Base-by-base conservation (phyloP, 805 yeast genomes). In the Lipomyces spencermartinsiae region DNA sequence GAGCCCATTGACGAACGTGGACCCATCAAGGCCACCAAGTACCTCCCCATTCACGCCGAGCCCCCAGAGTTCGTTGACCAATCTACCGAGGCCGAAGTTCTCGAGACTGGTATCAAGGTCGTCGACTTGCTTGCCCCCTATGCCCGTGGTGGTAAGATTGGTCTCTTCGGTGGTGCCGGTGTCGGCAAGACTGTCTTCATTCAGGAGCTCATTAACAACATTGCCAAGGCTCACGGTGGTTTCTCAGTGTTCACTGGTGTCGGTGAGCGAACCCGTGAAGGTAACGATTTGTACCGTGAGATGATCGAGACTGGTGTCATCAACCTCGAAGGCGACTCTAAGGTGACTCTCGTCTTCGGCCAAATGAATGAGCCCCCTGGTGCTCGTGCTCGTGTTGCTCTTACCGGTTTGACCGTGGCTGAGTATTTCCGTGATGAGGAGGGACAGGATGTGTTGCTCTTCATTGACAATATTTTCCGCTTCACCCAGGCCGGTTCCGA, bases 131-230 rank as follows among this genome's bases (percentile, higher is more conserved):
- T 94, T 77, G 99, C 99, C 78, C 99, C 99, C 78, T 94, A 94
- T 87, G 98, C 99, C 82, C 93, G 98, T 92, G 99, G 99, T 92
- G 99, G 99, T 92, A 94, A 94, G 90, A 94, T 94, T 92, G 99
- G 99, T 90, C 89, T 94, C 81, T 94, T 94, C 91, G 99, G 99
- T 88, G 99, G 99, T 94, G 99, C 99, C 84, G 99, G 99, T 94
- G 99, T 94, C 91, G 99, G 99, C 86, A 94, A 94, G 86, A 94
- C 99, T 84, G 99, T 94, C 74, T 94, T 94, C 86, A 94, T 94
- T 86, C 99, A 94, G 88, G 99, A 94, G 87, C 89, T 94, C 87
- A 94, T 94, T 84, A 94, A 95, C 93, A 94, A 94, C 89, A 95
- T 94, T 81, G 99, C 99, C 83, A 95, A 94, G 89, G 98, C 99